Percentiles rank a stretch among this genome's conserved stretches.
phyloP scores from a whole-genome alignment of 2,329 filamentous ascomycete genomes.

The Colletotrichum aenigma region DNA sequence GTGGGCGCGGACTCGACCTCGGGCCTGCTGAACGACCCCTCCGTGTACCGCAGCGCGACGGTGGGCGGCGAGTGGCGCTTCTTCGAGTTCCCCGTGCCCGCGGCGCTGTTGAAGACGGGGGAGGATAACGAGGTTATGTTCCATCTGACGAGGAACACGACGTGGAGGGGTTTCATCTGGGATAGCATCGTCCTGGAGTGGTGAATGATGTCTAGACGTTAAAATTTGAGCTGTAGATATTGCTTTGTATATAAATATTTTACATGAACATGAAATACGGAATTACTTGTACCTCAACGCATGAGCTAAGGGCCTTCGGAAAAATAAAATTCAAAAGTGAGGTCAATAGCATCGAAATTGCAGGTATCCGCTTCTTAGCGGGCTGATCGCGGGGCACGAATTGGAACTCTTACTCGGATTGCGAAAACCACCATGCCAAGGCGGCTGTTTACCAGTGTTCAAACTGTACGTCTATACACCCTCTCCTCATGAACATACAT shows the following conservation, averaged over 20 bases:
- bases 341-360: too few relatives aligned
- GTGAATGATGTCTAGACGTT: constrained; percentile 10
- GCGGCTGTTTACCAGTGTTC: background rate
- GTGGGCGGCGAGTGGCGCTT: constrained; percentile 51
- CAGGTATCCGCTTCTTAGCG: too few relatives aligned
- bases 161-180: constrained; percentile 32
- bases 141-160: constrained; percentile 27
- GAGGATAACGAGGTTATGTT: constrained; percentile 28
- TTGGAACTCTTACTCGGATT: background rate
- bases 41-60: constrained; percentile 51
- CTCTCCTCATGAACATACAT: background rate
- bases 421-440: background rate
- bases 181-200: constrained; percentile 31
- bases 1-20: constrained; percentile 6
- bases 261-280: background rate
- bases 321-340: background rate
- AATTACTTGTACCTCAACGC: too few relatives aligned
- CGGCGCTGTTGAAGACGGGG: constrained; percentile 22
- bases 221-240: background rate
- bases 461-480: background rate
- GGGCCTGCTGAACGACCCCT: constrained; percentile 44
- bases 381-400: too few relatives aligned
- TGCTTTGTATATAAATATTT: background rate
- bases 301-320: background rate
- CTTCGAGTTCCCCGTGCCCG: constrained; percentile 39